Evolutionary conservation across 495 filamentous ascomycete genomes (phyloP).

Genomic region (Evernia prunastri): DNA sequence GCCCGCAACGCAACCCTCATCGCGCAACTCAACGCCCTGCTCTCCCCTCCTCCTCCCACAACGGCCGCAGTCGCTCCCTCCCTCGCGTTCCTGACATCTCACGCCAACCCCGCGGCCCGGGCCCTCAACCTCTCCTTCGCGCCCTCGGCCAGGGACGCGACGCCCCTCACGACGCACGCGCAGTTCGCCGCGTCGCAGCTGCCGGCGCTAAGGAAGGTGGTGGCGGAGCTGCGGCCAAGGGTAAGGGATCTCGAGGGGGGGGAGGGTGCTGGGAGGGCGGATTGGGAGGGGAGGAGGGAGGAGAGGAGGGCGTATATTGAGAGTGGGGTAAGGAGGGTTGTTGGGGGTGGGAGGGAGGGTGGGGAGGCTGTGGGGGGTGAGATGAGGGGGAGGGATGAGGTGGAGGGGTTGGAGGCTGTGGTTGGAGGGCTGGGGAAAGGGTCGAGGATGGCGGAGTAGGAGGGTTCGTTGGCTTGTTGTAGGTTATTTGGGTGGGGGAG

Average conservation of each 20-base stretch:
- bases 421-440: slow-evolving; percentile 12
- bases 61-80: slow-evolving; percentile 23
- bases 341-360: slow-evolving; percentile 10
- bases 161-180: slow-evolving; percentile 64
- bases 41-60: slow-evolving; percentile 30
- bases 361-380: slow-evolving; percentile 15
- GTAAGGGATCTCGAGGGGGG: slow-evolving; percentile 46
- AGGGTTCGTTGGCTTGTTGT: not conserved
- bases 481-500: not conserved
- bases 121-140: slow-evolving; percentile 41
- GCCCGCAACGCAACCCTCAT: slow-evolving; percentile 71
- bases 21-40: slow-evolving; percentile 53
- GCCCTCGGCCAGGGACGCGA: slow-evolving; percentile 30
- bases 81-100: slow-evolving; percentile 49
- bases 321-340: slow-evolving; percentile 43
- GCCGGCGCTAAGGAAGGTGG: slow-evolving; percentile 61
- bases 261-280: slow-evolving; percentile 33
- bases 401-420: slow-evolving; percentile 23
- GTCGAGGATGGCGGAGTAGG: slow-evolving; percentile 14
- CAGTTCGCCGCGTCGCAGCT: slow-evolving; percentile 77
- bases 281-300: slow-evolving; percentile 36
- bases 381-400: slow-evolving; percentile 23
- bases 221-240: slow-evolving; percentile 56
- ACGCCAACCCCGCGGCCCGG: slow-evolving; percentile 37
- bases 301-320: slow-evolving; percentile 72